phyloP scores from a whole-genome alignment of 805 yeast genomes.

The Ogataea trehaloabstinens region DNA sequence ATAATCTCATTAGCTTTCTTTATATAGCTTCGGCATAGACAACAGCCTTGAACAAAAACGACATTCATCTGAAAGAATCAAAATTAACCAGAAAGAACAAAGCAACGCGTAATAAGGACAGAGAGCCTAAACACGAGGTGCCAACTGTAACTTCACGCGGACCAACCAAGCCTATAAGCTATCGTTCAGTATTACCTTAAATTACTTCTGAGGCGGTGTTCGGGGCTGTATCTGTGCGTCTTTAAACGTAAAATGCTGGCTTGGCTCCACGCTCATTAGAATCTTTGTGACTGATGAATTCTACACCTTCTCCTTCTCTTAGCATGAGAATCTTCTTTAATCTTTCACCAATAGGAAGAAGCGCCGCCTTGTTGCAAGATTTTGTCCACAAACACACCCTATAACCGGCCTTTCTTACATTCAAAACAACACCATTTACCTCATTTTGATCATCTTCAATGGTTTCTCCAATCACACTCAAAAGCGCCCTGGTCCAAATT shows the following conservation, averaged over 20 bases:
- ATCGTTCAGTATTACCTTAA: neutral
- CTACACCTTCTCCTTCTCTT: slow-evolving; percentile 70
- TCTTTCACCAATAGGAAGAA: slow-evolving; percentile 76
- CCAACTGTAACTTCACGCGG: too few species aligned
- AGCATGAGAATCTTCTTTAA: slow-evolving; percentile 84
- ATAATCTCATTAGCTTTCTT: slow-evolving; percentile 3
- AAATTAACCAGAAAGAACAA: slow-evolving; percentile 2
- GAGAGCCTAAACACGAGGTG: too few species aligned
- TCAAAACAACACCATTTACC: slow-evolving; percentile 92
- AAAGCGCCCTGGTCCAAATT: slow-evolving; percentile 85
- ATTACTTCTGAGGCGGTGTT: too few species aligned
- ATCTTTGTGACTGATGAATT: slow-evolving; percentile 70
- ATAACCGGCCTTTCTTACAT: slow-evolving; percentile 77
- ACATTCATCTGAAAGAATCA: neutral
- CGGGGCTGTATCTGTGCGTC: neutral
- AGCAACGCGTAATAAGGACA: neutral
- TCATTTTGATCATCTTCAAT: slow-evolving; percentile 79
- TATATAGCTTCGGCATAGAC: slow-evolving; percentile 2
- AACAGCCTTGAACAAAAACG: neutral
- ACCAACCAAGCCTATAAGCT: neutral
- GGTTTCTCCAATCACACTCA: slow-evolving; percentile 93
- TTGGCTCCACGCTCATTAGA: slow-evolving; percentile 30
- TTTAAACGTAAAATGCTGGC: slow-evolving; percentile 22
- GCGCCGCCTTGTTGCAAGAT: slow-evolving; percentile 60
- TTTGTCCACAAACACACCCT: slow-evolving; percentile 94